Percentiles rank a stretch among this genome's conserved stretches.
Evolutionary conservation across 2,329 filamentous ascomycete species (phyloP).

Genomic region (Ascomycota sp.): DNA sequence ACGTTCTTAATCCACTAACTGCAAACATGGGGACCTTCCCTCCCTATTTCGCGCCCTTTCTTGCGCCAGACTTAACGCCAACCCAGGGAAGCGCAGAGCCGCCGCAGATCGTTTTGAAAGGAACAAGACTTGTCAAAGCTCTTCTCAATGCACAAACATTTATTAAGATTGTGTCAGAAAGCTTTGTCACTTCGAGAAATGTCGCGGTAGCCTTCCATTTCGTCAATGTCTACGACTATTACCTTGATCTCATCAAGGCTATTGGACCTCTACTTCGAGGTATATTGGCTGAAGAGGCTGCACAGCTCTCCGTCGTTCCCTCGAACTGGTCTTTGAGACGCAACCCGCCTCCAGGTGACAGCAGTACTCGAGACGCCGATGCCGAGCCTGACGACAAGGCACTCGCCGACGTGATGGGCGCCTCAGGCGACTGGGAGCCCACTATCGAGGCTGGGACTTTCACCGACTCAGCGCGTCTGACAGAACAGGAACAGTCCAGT

Average conservation of each 20-base stretch:
- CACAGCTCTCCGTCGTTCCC: slow-evolving; percentile 51
- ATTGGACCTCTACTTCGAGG: slow-evolving; percentile 59
- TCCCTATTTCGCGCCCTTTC: slow-evolving; percentile 49
- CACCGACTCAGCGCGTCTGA: slow-evolving; percentile 10
- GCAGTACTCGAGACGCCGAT: slow-evolving; percentile 4
- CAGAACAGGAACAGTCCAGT: slow-evolving; percentile 19
- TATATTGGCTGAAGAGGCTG: slow-evolving; percentile 66
- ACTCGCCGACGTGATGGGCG: slow-evolving; percentile 12
- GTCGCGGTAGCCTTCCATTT: slow-evolving; percentile 43
- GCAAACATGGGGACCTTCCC: slow-evolving; percentile 21
- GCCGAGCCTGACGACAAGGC: slow-evolving; percentile 10
- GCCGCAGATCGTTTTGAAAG: slow-evolving; percentile 27
- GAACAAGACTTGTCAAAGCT: slow-evolving; percentile 59
- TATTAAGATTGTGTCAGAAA: slow-evolving; percentile 49
- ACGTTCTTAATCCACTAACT: slow-evolving; percentile 44
- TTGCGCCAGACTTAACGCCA: slow-evolving; percentile 21
- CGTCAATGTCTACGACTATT: slow-evolving; percentile 70
- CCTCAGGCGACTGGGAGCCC: slow-evolving; percentile 8
- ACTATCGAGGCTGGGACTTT: slow-evolving; percentile 6
- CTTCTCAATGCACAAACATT: slow-evolving; percentile 57
- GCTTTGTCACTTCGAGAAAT: slow-evolving; percentile 48
- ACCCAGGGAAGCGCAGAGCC: slow-evolving; percentile 12
- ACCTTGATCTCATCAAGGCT: slow-evolving; percentile 47
- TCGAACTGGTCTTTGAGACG: slow-evolving; percentile 32
- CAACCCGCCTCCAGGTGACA: slow-evolving; percentile 8